Conservation (phyloP, 164 flowering plant genomes). For the Sextonia rubra region DNA sequence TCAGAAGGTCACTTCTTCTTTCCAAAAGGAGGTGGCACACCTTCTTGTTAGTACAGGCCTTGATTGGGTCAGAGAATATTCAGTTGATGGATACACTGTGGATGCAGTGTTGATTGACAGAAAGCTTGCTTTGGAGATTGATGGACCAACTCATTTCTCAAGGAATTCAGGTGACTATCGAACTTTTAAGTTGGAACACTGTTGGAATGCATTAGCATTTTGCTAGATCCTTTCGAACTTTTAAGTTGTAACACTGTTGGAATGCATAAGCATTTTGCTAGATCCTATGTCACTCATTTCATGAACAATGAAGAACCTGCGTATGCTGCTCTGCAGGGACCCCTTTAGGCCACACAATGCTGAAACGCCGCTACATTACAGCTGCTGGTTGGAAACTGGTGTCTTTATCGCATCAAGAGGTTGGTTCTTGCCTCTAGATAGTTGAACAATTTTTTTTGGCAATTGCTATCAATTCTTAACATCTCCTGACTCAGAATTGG, state of each 20-base stretch:
- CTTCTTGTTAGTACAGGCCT: slow-evolving; percentile 87
- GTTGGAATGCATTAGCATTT: neutral
- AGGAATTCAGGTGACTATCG: slow-evolving; percentile 64
- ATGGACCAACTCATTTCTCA: slow-evolving; percentile 97
- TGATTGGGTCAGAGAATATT: slow-evolving; percentile 80
- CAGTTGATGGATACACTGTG: slow-evolving; percentile 72
- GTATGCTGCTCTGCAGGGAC: slow-evolving; percentile 42
- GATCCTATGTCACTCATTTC: neutral
- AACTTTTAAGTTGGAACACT: neutral
- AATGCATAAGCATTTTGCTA: neutral
- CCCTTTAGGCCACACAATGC: slow-evolving; percentile 89
- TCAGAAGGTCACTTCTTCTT: slow-evolving; percentile 82
- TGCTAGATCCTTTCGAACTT: neutral
- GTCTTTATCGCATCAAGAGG: slow-evolving; percentile 73
- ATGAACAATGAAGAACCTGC: neutral
- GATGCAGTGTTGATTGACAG: slow-evolving; percentile 83
- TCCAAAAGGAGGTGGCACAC: slow-evolving; percentile 86
- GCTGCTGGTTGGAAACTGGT: slow-evolving; percentile 90
- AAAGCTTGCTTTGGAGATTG: slow-evolving; percentile 91
- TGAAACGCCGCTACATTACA: slow-evolving; percentile 72
- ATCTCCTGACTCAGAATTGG: neutral
- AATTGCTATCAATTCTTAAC: neutral
- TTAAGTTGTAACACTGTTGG: neutral
- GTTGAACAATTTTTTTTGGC: neutral
- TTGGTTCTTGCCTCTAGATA: slow-evolving; percentile 20